Evolutionary conservation across 805 yeast species (phyloP).

Genomic region (Yamadazyma insecticola): DNA sequence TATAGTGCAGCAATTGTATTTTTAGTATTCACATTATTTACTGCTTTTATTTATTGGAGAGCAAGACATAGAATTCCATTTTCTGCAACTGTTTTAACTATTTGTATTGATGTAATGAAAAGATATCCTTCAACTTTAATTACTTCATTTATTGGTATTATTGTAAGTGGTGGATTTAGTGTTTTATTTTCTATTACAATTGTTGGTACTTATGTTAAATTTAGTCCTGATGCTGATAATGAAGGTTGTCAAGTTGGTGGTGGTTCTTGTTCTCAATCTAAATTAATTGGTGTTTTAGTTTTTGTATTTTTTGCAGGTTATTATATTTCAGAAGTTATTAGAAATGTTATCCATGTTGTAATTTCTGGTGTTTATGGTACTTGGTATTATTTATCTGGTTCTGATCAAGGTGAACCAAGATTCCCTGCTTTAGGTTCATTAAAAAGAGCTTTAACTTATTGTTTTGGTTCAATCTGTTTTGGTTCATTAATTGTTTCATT

Average conservation of each 20-base stretch:
- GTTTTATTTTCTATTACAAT: constrained; percentile 62
- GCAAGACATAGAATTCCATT: constrained; percentile 69
- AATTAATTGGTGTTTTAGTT: constrained; percentile 64
- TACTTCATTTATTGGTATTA: constrained; percentile 56
- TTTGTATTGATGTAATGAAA: constrained; percentile 74
- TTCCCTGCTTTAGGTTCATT: constrained; percentile 81
- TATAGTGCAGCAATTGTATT: constrained; percentile 81
- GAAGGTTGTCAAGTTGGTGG: constrained; percentile 54
- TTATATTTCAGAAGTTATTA: constrained; percentile 75
- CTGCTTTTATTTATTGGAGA: constrained; percentile 70
- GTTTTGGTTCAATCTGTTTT: constrained; percentile 86
- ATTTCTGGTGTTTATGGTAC: constrained; percentile 84
- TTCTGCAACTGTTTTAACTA: constrained; percentile 63
- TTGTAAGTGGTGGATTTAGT: constrained; percentile 58
- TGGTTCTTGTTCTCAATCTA: constrained; percentile 49
- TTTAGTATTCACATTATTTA: constrained; percentile 56
- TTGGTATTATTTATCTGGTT: constrained; percentile 79
- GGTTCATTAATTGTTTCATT: constrained; percentile 73
- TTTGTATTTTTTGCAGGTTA: constrained; percentile 80
- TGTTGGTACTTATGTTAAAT: constrained; percentile 75
- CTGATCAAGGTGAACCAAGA: constrained; percentile 74
- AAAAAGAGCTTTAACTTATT: constrained; percentile 73
- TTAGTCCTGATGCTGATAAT: constrained; percentile 51
- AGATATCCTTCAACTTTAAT: constrained; percentile 64
- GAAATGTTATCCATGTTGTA: constrained; percentile 75